Conservation (phyloP, 2,329 filamentous ascomycete genomes). For the Blastomyces silverae region DNA sequence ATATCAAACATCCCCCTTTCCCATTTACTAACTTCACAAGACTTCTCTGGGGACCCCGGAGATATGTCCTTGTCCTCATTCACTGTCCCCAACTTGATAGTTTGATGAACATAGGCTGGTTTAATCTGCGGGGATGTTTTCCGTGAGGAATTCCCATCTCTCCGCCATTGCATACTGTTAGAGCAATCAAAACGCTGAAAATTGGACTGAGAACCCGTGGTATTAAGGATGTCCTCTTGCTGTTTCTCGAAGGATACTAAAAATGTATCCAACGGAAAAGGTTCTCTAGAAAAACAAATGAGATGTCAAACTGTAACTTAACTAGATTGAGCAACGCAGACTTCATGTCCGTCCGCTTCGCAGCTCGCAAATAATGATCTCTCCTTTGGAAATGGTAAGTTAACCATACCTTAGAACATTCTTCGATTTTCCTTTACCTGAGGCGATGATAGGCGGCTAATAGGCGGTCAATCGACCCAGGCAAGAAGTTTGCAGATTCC, state of each 20-base stretch:
- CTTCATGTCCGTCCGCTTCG: not conserved
- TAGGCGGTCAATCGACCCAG: not conserved
- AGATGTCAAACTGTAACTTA: not conserved
- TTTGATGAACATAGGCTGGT: not conserved
- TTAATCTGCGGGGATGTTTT: not conserved
- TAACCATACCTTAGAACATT: not conserved
- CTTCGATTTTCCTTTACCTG: not conserved
- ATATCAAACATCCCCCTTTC: not conserved
- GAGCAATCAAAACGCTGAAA: too few relatives aligned
- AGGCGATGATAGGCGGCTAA: not conserved
- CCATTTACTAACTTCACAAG: not conserved
- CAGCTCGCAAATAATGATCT: not conserved
- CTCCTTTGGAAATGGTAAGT: not conserved
- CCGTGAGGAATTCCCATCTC: not conserved
- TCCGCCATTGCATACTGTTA: not conserved
- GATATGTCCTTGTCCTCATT: not conserved
- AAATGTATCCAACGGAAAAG: too few relatives aligned
- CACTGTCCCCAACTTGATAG: not conserved
- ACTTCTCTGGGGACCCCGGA: not conserved
- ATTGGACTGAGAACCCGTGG: too few relatives aligned
- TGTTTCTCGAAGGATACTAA: too few relatives aligned
- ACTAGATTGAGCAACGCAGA: not conserved
- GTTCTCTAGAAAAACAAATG: not conserved
- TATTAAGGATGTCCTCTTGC: too few relatives aligned
- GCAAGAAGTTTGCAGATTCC: not conserved